These are phyloP conservation scores for Penicillium psychrosexuale DNA, from an alignment of 2,329 filamentous ascomycete genomes.

Conservation along the genomic window DNA sequence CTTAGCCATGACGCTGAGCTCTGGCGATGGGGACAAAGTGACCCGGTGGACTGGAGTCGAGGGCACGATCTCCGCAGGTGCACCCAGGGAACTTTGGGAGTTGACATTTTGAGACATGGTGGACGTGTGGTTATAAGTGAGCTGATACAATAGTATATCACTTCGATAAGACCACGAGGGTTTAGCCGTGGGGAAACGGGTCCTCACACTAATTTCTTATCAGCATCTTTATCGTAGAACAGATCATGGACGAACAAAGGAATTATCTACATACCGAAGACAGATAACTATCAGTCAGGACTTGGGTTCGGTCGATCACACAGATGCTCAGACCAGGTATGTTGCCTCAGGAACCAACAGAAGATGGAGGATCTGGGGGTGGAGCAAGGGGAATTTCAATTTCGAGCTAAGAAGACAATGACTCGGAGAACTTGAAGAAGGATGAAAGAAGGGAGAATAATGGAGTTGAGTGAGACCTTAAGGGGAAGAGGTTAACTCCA, in stretches of 20 bases:
- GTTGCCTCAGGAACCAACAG: slow-evolving; percentile 6
- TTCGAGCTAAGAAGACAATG: slow-evolving; percentile 1
- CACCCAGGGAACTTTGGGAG: slow-evolving; percentile 37
- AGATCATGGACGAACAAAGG: slow-evolving; percentile 9
- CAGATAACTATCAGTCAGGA: background rate
- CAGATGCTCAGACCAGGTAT: slow-evolving; percentile 4
- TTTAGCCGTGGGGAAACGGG: slow-evolving; percentile 17
- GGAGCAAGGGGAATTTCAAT: background rate
- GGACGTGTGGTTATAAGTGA: slow-evolving; percentile 1
- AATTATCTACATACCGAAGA: slow-evolving; percentile 27
- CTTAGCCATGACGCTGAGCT: slow-evolving; percentile 30
- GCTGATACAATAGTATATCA: background rate
- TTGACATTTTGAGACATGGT: slow-evolving; percentile 35
- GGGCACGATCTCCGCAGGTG: slow-evolving; percentile 40
- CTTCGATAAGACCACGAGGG: slow-evolving; percentile 7
- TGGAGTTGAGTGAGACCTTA: slow-evolving; percentile 19
- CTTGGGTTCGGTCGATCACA: background rate
- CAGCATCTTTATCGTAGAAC: slow-evolving; percentile 7
- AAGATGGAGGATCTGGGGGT: background rate
- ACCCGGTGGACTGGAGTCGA: slow-evolving; percentile 33
- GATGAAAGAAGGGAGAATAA: slow-evolving; percentile 12
- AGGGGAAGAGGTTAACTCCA: slow-evolving; percentile 19
- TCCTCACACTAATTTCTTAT: slow-evolving; percentile 23
- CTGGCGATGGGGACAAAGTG: slow-evolving; percentile 38
- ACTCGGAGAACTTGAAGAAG: background rate